Percentiles rank a stretch among this genome's conserved stretches.
These are phyloP conservation scores for Penicillium egyptiacum DNA, from an alignment of 495 filamentous ascomycete species.

Conservation along the genomic window DNA sequence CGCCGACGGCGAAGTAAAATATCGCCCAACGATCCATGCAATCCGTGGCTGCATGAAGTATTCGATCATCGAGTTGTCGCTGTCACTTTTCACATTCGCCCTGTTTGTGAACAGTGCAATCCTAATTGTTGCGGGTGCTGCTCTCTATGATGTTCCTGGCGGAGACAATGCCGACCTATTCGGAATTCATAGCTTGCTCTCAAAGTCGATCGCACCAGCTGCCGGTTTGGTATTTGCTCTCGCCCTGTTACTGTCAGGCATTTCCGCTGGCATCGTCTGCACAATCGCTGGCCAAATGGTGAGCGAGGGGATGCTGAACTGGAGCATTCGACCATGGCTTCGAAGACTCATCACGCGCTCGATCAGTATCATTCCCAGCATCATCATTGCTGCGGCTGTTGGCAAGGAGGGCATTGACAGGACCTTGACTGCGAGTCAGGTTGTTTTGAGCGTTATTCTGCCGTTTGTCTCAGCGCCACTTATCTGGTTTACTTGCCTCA, in stretches of 20 bases:
- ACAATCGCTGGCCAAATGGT: constrained; percentile 86
- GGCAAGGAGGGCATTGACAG: constrained; percentile 67
- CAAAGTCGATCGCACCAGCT: constrained; percentile 64
- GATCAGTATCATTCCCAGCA: constrained; percentile 77
- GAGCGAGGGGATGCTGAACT: constrained; percentile 73
- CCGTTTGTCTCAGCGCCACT: constrained; percentile 81
- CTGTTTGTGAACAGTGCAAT: constrained; percentile 94
- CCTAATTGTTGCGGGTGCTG: constrained; percentile 82
- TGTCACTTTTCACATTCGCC: constrained; percentile 87
- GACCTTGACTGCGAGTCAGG: constrained; percentile 77
- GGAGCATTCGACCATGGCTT: constrained; percentile 69
- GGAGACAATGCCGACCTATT: constrained; percentile 73
- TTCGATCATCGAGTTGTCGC: constrained; percentile 69
- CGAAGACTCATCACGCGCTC: constrained; percentile 67
- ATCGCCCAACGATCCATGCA: constrained; percentile 74
- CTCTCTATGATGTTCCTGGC: constrained; percentile 59
- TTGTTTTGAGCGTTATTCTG: constrained; percentile 75
- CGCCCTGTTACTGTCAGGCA: constrained; percentile 73
- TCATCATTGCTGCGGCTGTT: constrained; percentile 78
- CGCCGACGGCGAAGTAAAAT: constrained; percentile 55
- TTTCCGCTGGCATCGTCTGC: constrained; percentile 76
- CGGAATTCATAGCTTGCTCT: constrained; percentile 76
- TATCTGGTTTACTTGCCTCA: constrained; percentile 82
- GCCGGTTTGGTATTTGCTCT: constrained; percentile 76
- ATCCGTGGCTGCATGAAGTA: constrained; percentile 79